phyloP scores from a whole-genome alignment of 78 protist genomes.

The Monocercomonoides exilis region DNA sequence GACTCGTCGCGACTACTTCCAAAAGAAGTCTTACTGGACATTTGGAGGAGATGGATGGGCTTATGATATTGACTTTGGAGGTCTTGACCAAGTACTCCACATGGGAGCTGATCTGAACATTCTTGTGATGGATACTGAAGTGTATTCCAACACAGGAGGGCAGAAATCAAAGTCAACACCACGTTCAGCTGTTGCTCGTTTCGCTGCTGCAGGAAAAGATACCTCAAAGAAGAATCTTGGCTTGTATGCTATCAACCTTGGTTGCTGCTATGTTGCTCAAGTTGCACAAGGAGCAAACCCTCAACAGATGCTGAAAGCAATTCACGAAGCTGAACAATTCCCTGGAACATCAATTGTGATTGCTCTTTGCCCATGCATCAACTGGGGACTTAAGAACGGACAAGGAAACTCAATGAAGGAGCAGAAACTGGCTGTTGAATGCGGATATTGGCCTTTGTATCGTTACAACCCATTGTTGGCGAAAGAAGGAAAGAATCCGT shows the following conservation, averaged over 20 bases:
- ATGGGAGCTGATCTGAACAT: conserved; percentile 60
- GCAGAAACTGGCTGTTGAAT: conserved; percentile 44
- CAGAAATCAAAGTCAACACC: conserved; percentile 52
- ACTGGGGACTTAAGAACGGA: conserved; percentile 11
- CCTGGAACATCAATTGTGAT: conserved; percentile 58
- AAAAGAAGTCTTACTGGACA: conserved; percentile 38
- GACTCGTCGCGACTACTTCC: conserved; percentile 9
- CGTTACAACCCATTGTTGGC: conserved; percentile 53
- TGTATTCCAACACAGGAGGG: conserved; percentile 61
- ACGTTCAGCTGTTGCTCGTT: conserved; percentile 36
- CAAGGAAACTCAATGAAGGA: background rate
- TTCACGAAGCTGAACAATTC: conserved; percentile 36
- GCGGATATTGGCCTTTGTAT: conserved; percentile 69
- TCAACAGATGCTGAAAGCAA: conserved; percentile 26
- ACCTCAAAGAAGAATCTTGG: conserved; percentile 64
- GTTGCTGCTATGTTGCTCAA: conserved; percentile 66
- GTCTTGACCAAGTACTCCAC: conserved; percentile 65
- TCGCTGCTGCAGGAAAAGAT: conserved; percentile 43
- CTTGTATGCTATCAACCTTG: conserved; percentile 56
- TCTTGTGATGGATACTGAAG: conserved; percentile 62
- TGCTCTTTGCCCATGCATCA: conserved; percentile 53
- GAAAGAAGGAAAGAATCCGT: conserved; percentile 39
- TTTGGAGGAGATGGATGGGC: conserved; percentile 78
- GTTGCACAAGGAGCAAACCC: conserved; percentile 35
- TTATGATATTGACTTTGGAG: conserved; percentile 59